Evolutionary conservation across 176 grass and related monocot species (phyloP).

Genomic region (Cenchrus fungigraminus): DNA sequence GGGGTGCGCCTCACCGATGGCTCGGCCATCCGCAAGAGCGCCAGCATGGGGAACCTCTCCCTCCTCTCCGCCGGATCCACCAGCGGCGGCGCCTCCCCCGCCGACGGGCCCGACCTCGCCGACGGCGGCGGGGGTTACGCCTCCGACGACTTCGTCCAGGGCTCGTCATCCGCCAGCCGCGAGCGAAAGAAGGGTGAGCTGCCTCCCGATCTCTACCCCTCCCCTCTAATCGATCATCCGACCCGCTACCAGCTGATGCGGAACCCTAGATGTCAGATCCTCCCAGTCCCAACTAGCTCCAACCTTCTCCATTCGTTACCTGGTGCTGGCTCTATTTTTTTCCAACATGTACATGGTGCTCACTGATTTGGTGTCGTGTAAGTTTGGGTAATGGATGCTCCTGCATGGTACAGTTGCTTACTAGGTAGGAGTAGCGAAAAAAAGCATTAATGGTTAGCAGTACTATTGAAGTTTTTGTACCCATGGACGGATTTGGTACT

Average conservation of each 20-base stretch:
- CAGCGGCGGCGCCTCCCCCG: conserved; percentile 77
- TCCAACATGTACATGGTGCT: background rate
- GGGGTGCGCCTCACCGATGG: conserved; percentile 94
- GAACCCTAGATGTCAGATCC: conserved; percentile 28
- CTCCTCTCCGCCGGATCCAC: conserved; percentile 83
- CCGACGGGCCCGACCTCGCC: conserved; percentile 56
- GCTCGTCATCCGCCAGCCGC: conserved; percentile 88
- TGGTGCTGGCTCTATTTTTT: background rate
- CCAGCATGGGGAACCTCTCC: conserved; percentile 94
- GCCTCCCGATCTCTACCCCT: background rate
- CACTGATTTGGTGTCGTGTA: background rate
- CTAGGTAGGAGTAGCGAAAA: background rate
- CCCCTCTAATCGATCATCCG: background rate
- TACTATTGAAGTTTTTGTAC: conserved; percentile 27
- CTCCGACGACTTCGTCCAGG: conserved; percentile 94
- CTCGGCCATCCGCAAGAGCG: conserved; percentile 88
- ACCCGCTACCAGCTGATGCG: background rate
- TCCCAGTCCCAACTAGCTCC: conserved; percentile 5
- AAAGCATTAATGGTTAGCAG: background rate
- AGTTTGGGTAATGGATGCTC: background rate
- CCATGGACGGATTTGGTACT: conserved; percentile 13
- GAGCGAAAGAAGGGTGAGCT: conserved; percentile 90
- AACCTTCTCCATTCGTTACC: background rate
- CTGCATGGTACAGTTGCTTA: background rate
- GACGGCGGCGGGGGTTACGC: conserved; percentile 71